Evolutionary conservation across 2,329 filamentous ascomycete genomes (phyloP).

Genomic region (Fusarium caatingaense): DNA sequence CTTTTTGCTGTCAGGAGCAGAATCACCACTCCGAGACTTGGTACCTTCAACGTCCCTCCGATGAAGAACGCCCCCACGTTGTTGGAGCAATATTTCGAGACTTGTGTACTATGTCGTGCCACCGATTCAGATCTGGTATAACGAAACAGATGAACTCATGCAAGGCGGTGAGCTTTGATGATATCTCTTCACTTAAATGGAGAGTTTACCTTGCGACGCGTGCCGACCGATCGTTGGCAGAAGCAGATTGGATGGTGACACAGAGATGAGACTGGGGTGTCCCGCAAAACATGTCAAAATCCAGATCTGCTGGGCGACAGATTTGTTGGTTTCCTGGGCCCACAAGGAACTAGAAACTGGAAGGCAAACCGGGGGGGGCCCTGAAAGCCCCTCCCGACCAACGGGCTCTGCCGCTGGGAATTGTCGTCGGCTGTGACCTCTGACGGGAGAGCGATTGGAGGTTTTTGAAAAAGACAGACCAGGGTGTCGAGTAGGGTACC

Average conservation of each 20-base stretch:
- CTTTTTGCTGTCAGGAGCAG: constrained; percentile 40
- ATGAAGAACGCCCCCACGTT: constrained; percentile 36
- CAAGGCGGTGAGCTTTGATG: constrained; percentile 33
- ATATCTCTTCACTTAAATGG: constrained; percentile 15
- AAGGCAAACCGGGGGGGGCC: constrained; percentile 35
- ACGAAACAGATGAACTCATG: constrained; percentile 33
- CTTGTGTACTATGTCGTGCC: constrained; percentile 16
- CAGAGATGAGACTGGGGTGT: constrained; percentile 48
- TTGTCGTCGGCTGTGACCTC: constrained; percentile 33
- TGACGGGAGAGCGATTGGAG: constrained; percentile 32
- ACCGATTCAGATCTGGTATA: constrained; percentile 33
- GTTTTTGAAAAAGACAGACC: constrained; percentile 22
- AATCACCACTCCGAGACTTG: constrained; percentile 34
- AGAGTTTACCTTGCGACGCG: constrained; percentile 27
- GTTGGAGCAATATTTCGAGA: constrained; percentile 17
- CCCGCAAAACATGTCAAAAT: constrained; percentile 50
- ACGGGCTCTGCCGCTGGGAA: constrained; percentile 43
- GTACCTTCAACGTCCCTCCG: constrained; percentile 21
- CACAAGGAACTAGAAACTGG: constrained; percentile 36
- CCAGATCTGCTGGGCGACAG: constrained; percentile 46
- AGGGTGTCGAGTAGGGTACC: constrained; percentile 35
- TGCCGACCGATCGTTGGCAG: constrained; percentile 40
- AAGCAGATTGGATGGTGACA: constrained; percentile 46
- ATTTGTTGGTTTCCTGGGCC: constrained; percentile 38
- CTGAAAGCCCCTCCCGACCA: constrained; percentile 43